Evolutionary conservation across 164 flowering plant species (phyloP), one percentile per base, ranked within the genome.

Genomic region (Amborella trichopoda): DNA sequence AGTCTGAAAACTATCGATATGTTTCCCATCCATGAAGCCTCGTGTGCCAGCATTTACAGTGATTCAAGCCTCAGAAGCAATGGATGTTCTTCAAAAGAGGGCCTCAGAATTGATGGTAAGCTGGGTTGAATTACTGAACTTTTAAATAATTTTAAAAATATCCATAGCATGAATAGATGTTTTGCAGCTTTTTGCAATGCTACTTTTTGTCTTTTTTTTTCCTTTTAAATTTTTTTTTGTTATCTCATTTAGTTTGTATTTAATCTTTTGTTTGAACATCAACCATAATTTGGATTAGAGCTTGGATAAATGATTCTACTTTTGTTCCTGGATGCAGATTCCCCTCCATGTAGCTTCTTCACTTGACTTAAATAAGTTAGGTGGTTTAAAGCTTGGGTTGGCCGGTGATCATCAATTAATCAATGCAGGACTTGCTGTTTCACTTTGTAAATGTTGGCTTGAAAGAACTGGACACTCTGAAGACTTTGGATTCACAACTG

Each of bases 401-500:
- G 68, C 76, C 45, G 96, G 96, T 56, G 94, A 83, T 62, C 96
- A 87, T 59, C 96, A 87, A 51, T 65, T 68, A 27, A 54, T 62
- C 36, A 87, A 87, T 65, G 89, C 96, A 43, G 80, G 78, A 38
- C 90, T 87, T 60, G 94, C 94, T 49, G 73, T 81, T 49, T 68
- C 94, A 20, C 76, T 87, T 52, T 77, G 80, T 28, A 72, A 57
- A 62, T 62, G 77, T 52, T 87, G 96, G 96, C 94, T 87, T 49
- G 65, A 55, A 25, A 65, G 55, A 30, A 83, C 83, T 4, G 85
- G 87, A 46, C 73, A 78, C 56, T 71, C 70, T 64, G 66, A 74
- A 44, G 70, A 68, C 27, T 50, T 68, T 38, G 16, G 20, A 21
- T 54, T 65, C 27, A 40, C 50, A 51, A 61, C 74, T 61, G 81